Percentiles rank a stretch among this genome's conserved stretches.
phyloP scores from a whole-genome alignment of 768 basidiomycete species.

The Pholiota microspora region DNA sequence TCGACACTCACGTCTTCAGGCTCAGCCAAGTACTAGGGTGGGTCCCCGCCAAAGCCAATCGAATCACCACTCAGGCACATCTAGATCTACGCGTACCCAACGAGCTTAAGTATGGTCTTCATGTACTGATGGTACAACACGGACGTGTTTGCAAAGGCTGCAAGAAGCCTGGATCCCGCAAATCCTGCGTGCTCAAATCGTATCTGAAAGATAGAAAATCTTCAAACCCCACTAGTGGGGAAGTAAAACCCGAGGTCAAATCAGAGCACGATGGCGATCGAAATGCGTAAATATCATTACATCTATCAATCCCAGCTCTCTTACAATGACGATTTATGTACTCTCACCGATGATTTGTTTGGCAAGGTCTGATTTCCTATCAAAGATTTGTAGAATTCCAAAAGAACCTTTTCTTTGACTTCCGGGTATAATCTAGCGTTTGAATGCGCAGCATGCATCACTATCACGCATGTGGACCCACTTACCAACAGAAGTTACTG shows the following conservation, averaged over 20 bases:
- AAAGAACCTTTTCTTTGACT: no score
- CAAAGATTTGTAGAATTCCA: not conserved
- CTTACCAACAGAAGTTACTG: not conserved
- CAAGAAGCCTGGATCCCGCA: constrained; percentile 29
- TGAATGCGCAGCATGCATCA: no score
- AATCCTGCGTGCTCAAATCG: constrained; percentile 28
- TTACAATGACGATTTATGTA: no score
- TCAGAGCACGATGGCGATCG: not conserved
- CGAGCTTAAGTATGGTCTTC: constrained; percentile 54
- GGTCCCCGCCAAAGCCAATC: constrained; percentile 46
- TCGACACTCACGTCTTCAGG: constrained; percentile 63
- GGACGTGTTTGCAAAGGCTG: constrained; percentile 56
- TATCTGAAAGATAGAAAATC: constrained; percentile 24
- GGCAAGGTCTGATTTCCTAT: no score
- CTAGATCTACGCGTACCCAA: constrained; percentile 49
- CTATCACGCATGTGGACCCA: not conserved
- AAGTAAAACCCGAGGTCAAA: constrained; percentile 1
- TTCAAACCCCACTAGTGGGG: not conserved
- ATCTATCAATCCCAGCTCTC: no score
- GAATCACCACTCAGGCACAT: constrained; percentile 55
- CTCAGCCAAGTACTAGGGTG: constrained; percentile 50
- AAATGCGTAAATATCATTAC: no score
- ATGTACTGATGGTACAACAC: constrained; percentile 58
- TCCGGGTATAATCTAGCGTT: no score
- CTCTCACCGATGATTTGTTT: no score